Percentiles rank a stretch among this genome's conserved stretches.
Evolutionary conservation across 768 basidiomycete species (phyloP).

Genomic region (Boletus tylopilopsis): DNA sequence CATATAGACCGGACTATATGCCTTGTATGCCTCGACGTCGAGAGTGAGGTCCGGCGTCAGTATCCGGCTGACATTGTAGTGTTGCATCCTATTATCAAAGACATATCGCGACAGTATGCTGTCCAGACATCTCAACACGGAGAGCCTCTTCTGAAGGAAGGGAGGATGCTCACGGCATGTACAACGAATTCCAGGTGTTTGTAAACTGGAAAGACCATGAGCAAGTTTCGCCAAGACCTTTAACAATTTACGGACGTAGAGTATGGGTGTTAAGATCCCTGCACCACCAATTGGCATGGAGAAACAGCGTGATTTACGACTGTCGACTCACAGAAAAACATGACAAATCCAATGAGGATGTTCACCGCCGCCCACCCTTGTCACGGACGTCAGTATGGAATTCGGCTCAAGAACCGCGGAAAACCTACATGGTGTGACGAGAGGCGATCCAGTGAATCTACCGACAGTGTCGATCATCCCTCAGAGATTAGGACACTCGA

Average conservation of each 20-base stretch:
- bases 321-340: constrained; percentile 58
- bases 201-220: constrained; percentile 41
- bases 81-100: constrained; percentile 54
- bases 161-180: constrained; percentile 48
- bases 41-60: constrained; percentile 51
- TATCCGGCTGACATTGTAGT: constrained; percentile 59
- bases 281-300: neutral
- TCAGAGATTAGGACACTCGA: neutral
- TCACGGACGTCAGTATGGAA: neutral
- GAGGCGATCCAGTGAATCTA: constrained; percentile 42
- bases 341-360: constrained; percentile 57
- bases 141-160: neutral
- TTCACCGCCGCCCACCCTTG: constrained; percentile 77
- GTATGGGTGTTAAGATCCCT: constrained; percentile 35
- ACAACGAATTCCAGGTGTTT: constrained; percentile 57
- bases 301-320: neutral
- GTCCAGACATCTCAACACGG: neutral
- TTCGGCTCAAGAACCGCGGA: neutral
- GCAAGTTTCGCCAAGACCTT: constrained; percentile 26
- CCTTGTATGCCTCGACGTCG: constrained; percentile 47
- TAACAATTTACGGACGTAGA: constrained; percentile 47
- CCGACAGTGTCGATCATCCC: neutral
- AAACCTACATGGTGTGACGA: constrained; percentile 60
- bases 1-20: constrained; percentile 59
- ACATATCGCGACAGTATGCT: constrained; percentile 59